These are phyloP conservation scores for Colletotrichum sp. DNA, from an alignment of 2,329 filamentous ascomycete species.

Conservation along the genomic window DNA sequence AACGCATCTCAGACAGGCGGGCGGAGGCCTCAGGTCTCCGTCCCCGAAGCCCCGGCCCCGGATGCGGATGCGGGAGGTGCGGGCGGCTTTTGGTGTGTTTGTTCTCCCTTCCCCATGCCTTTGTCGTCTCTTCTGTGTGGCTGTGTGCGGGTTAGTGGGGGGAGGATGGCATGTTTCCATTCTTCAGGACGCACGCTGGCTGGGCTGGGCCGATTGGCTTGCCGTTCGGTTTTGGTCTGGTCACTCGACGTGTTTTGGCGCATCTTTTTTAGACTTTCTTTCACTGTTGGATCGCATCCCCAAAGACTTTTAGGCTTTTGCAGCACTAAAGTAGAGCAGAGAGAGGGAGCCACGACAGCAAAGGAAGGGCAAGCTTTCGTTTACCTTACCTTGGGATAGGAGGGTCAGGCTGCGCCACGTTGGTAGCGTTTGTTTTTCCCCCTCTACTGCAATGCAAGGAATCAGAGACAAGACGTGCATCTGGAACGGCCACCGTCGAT, in stretches of 20 bases:
- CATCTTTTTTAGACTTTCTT: neutral
- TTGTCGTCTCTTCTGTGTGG: neutral
- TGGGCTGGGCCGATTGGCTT: neutral
- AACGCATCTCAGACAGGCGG: neutral
- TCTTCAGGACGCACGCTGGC: neutral
- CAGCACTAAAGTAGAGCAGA: neutral
- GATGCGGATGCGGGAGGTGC: neutral
- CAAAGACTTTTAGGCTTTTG: neutral
- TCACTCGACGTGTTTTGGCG: neutral
- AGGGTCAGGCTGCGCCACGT: neutral
- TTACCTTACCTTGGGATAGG: neutral
- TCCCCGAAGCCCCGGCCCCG: neutral
- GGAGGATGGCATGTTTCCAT: neutral
- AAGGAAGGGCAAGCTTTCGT: neutral
- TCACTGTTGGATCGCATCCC: neutral
- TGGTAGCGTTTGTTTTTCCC: neutral
- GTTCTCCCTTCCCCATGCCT: neutral
- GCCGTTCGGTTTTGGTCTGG: neutral
- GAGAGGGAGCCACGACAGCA: neutral
- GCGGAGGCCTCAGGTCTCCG: neutral
- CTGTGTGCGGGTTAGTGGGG: neutral
- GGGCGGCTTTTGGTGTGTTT: neutral
- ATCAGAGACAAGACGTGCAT: neutral
- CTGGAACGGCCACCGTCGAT: neutral
- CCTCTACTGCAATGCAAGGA: neutral